Evolutionary conservation across 805 yeast genomes (phyloP).

Genomic region (Metschnikowia matae): DNA sequence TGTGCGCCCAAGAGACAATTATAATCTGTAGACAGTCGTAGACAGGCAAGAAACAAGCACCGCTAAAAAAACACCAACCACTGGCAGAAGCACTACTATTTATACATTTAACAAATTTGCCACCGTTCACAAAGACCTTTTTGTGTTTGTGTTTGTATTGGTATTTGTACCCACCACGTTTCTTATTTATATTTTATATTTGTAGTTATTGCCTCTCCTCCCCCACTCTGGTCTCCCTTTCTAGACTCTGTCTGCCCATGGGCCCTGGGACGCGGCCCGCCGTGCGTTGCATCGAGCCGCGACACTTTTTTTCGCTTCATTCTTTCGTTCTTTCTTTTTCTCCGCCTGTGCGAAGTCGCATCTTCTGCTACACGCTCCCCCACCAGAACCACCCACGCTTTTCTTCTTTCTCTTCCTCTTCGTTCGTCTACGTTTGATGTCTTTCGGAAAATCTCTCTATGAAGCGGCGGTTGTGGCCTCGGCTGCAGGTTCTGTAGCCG

Average conservation of each 20-base stretch:
- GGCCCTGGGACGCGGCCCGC: slow-evolving; percentile 1
- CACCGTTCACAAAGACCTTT: no score
- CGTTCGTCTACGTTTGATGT: slow-evolving; percentile 7
- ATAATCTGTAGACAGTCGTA: no score
- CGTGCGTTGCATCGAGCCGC: slow-evolving; percentile 3
- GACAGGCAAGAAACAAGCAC: no score
- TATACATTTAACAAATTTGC: no score
- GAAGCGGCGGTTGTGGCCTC: slow-evolving; percentile 26
- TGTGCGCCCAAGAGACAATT: no score
- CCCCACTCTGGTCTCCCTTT: not conserved
- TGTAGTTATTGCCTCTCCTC: no score
- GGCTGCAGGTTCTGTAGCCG: slow-evolving; percentile 20
- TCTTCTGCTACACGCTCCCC: not conserved
- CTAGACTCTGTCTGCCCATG: not conserved
- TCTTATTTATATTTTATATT: no score
- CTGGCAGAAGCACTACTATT: no score
- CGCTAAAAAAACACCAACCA: no score
- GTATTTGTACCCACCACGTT: no score
- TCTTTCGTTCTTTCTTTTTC: slow-evolving; percentile 1
- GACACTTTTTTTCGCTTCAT: slow-evolving; percentile 1
- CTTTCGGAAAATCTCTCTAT: slow-evolving; percentile 16
- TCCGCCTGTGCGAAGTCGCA: slow-evolving; percentile 4
- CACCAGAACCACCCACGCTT: not conserved
- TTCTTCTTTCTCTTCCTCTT: not conserved
- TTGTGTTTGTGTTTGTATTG: no score